Percentiles rank a stretch among this genome's conserved stretches.
phyloP scores from a whole-genome alignment of 192 early-diverging fungal genomes.

The Martensiomyces pterosporus region DNA sequence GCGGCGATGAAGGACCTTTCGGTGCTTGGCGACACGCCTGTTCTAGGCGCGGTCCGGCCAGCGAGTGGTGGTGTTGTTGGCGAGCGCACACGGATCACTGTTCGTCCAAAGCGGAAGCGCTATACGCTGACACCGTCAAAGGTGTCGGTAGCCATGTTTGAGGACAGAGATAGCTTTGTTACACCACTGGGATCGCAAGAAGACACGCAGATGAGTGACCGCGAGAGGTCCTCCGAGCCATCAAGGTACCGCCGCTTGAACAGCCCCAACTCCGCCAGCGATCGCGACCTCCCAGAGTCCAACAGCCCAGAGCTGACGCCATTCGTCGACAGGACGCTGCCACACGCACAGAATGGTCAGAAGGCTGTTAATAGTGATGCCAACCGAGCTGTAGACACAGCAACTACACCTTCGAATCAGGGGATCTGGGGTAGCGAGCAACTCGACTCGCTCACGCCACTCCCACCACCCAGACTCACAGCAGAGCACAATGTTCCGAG shows the following conservation, averaged over 20 bases:
- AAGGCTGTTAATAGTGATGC: background rate
- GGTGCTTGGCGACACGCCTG: background rate
- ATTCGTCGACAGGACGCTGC: background rate
- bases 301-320: conserved; percentile 12
- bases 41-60: background rate
- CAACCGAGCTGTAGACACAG: no score
- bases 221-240: background rate
- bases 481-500: no score
- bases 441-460: no score
- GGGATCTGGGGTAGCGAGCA: no score
- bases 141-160: background rate
- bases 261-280: background rate
- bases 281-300: background rate
- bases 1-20: conserved; percentile 31
- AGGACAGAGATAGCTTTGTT: conserved; percentile 1
- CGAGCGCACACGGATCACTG: conserved; percentile 1
- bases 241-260: background rate
- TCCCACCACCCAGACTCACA: no score
- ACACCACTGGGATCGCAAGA: no score
- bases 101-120: conserved; percentile 30
- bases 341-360: conserved; percentile 1
- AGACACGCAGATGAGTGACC: no score
- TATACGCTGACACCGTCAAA: conserved; percentile 19
- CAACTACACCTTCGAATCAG: no score
- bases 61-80: background rate